Evolutionary conservation across 331 rosid genomes (phyloP), one percentile per base, ranked within the genome.

Genomic region (Dryas integrifolia): DNA sequence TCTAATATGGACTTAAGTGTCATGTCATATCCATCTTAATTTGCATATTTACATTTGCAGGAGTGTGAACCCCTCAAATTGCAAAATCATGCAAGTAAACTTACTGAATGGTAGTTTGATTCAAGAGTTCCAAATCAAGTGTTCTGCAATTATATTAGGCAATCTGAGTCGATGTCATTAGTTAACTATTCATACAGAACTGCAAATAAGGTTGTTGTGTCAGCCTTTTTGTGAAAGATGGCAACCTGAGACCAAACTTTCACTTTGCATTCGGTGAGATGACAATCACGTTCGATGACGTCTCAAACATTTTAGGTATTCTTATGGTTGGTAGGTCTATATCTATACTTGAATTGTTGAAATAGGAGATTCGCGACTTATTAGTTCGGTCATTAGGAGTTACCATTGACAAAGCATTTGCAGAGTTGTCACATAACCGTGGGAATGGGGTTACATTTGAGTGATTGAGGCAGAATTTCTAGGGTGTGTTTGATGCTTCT

Each of bases 171-270:
- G 62, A 5, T 6, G 12, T 40, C 38, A 7, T 15, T 57, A 8
- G 8, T 57, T 21, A 30, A 24, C 3, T 57, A 39, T 30, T 57
- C 62, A 3, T 57, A 57, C 4, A 24, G 13, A 6, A 7, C 38
- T 9, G 8, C 14, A 21, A 24, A 57, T 57, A 57, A 57, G 7
- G 7, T 57, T 21, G 62, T 57, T 21, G 62, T 57, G 10, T 57
- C 15, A 0, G 62, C 62, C 3, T 57, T n/a, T 57, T 0, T 9
- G 5, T 57, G 62, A 57, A 39, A 57, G 62, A 18, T 57, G 62
- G 62, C 62, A 57, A 8, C 62, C 62, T 1, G 62, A 57, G 39
- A 57, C 62, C 3, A 57, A 57, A 57, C 62, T 57, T 57, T 16
- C 62, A 57, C n/a, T 9, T 57, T 4, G 40, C 62, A 24, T 57